Base-by-base conservation (phyloP, 2,329 filamentous ascomycete genomes). In the Sporothrix variecibatus region DNA sequence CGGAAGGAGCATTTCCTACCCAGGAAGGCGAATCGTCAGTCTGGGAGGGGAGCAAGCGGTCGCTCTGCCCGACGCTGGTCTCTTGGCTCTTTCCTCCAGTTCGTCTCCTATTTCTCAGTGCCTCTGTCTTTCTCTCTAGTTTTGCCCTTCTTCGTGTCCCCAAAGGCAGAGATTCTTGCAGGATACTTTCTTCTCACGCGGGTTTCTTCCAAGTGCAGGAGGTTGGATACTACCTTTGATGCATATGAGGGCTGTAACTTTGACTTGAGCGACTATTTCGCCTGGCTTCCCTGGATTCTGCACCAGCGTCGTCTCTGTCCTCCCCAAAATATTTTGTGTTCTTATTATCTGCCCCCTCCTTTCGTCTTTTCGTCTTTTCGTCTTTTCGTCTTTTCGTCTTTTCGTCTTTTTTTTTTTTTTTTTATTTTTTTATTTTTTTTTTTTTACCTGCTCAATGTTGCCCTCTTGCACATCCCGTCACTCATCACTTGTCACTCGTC, bases 191-290 rank as follows among this genome's bases (percentile, higher is more conserved):
- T 23, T 12, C 60, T 23, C 20, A 40, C 8, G 60, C 34, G 56
- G 11, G 6, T 49, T 3, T 17, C 11, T 49, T 17, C 15, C 17
- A 46, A 8, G 26, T 34, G 20, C 65, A 53, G 65, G 65, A 26
- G 65, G 65, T 26, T 51, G 65, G 65, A 69, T 69, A 49, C 65
- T 34, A 69, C 43, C 15, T 17, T 51, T 49, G 64, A 43, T 68
- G 64, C 64, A 68, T 34, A n/a, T 26, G 43, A 17, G 26, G 28
- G 65, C 40, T 34, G 5, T 8, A 8, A 34, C 26, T 31, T 51
- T 43, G n/a, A 69, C 65, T 69, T 69, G 65, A 51, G 65, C 65
- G 65, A 69, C 65, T 69, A 69, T 69, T 69, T 17, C 43, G 28
- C n/a, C 49, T n/a, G 4, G 11, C 12, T 56, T 15, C 26, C 46